Conservation (phyloP, 805 yeast genomes). For the Naumovozyma baii region DNA sequence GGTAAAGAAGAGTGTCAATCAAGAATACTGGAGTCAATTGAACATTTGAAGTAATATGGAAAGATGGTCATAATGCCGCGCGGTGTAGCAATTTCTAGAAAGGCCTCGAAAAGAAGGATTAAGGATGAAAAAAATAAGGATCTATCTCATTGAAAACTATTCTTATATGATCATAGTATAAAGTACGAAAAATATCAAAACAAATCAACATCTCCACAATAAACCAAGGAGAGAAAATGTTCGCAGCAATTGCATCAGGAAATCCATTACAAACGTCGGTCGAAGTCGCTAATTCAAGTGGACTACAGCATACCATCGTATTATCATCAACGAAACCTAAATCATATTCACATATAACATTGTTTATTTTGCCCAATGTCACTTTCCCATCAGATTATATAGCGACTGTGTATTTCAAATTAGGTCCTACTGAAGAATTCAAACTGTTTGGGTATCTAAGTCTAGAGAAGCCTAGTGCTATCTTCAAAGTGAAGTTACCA, state of each 20-base stretch:
- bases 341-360: conserved; percentile 57
- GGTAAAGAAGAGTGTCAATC: conserved; percentile 35
- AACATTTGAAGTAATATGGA: too few relatives aligned
- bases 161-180: too few relatives aligned
- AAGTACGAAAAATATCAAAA: neutral
- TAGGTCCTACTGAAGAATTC: conserved; percentile 51
- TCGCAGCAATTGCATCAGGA: conserved; percentile 34
- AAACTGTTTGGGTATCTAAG: conserved; percentile 56
- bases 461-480: conserved; percentile 75
- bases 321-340: conserved; percentile 30
- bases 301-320: conserved; percentile 30
- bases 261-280: conserved; percentile 30
- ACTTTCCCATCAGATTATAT: conserved; percentile 60
- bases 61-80: too few relatives aligned
- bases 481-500: conserved; percentile 59
- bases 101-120: too few relatives aligned
- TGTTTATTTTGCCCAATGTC: conserved; percentile 78
- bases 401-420: conserved; percentile 82
- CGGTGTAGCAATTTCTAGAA: neutral
- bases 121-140: too few relatives aligned
- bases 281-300: conserved; percentile 31
- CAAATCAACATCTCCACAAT: neutral
- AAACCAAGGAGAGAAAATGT: conserved; percentile 22
- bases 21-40: conserved; percentile 22
- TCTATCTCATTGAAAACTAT: too few relatives aligned